Evolutionary conservation across 176 grass and related monocot species (phyloP).

Genomic region (Juncus effusus): DNA sequence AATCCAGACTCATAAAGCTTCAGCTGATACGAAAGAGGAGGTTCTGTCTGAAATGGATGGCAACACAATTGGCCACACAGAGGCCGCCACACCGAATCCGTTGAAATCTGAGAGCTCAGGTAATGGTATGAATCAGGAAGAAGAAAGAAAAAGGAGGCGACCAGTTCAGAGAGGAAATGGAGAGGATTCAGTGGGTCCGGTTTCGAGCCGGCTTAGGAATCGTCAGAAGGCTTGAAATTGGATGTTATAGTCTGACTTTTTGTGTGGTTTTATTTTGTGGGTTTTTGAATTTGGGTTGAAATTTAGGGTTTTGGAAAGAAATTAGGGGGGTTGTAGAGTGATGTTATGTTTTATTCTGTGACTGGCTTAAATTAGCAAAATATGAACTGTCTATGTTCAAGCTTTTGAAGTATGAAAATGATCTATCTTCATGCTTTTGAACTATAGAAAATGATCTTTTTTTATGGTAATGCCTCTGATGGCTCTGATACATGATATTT

Average conservation of each 20-base stretch:
- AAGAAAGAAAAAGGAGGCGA: neutral
- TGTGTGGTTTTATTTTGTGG: too few relatives aligned
- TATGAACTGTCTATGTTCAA: too few relatives aligned
- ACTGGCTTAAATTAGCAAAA: too few relatives aligned
- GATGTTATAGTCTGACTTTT: neutral
- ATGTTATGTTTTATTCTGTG: too few relatives aligned
- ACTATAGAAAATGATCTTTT: too few relatives aligned
- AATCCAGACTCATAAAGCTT: conserved; percentile 48
- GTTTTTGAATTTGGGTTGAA: too few relatives aligned
- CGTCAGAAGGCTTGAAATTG: conserved; percentile 18
- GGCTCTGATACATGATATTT: too few relatives aligned
- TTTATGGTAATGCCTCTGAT: too few relatives aligned
- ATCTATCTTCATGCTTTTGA: too few relatives aligned
- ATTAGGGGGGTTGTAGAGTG: too few relatives aligned
- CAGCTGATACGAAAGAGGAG: conserved; percentile 20
- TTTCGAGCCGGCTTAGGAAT: conserved; percentile 11
- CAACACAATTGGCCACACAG: neutral
- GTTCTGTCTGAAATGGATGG: conserved; percentile 26
- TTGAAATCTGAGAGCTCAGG: neutral
- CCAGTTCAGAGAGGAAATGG: neutral
- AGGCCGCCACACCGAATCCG: conserved; percentile 1
- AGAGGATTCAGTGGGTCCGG: neutral
- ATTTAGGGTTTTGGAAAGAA: too few relatives aligned
- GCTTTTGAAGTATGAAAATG: too few relatives aligned
- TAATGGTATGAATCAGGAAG: neutral